These are phyloP conservation scores for Xylaria sp. DNA, from an alignment of 2,329 filamentous ascomycete species.

Conservation along the genomic window DNA sequence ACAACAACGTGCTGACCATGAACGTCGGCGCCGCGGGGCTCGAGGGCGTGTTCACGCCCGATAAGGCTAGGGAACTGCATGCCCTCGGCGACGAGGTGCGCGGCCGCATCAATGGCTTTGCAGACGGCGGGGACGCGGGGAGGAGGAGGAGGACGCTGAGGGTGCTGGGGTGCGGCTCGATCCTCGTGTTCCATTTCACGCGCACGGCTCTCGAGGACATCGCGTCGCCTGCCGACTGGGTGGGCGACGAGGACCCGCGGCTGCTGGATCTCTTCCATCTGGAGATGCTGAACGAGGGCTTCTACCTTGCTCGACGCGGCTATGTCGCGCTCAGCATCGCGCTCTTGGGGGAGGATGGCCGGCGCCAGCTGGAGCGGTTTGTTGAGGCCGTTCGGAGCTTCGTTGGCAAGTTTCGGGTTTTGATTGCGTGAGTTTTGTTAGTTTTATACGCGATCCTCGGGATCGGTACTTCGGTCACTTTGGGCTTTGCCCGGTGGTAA, in stretches of 20 bases:
- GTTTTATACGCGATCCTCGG: not conserved
- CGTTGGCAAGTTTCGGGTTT: slow-evolving; percentile 37
- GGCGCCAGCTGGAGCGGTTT: slow-evolving; percentile 53
- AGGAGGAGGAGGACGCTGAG: slow-evolving; percentile 9
- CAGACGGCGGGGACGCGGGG: slow-evolving; percentile 39
- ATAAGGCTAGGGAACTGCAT: slow-evolving; percentile 43
- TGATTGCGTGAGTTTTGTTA: slow-evolving; percentile 3
- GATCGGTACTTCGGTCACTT: not conserved
- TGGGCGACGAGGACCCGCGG: slow-evolving; percentile 45
- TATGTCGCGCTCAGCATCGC: slow-evolving; percentile 54
- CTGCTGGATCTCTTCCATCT: slow-evolving; percentile 58
- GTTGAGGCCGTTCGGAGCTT: slow-evolving; percentile 52
- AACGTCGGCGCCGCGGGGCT: slow-evolving; percentile 55
- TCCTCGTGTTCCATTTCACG: slow-evolving; percentile 44
- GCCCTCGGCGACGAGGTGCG: slow-evolving; percentile 43
- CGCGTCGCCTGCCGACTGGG: slow-evolving; percentile 30
- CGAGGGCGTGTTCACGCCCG: slow-evolving; percentile 45
- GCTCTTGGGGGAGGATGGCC: slow-evolving; percentile 49
- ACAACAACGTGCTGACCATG: slow-evolving; percentile 69
- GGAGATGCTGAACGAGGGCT: slow-evolving; percentile 58
- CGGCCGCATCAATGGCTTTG: slow-evolving; percentile 37
- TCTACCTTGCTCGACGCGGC: slow-evolving; percentile 56
- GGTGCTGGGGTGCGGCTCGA: slow-evolving; percentile 35
- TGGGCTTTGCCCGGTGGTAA: not conserved
- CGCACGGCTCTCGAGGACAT: slow-evolving; percentile 46